Evolutionary conservation across 352 stramenopile genomes (phyloP).

Genomic region (Achlya hypogyna): DNA sequence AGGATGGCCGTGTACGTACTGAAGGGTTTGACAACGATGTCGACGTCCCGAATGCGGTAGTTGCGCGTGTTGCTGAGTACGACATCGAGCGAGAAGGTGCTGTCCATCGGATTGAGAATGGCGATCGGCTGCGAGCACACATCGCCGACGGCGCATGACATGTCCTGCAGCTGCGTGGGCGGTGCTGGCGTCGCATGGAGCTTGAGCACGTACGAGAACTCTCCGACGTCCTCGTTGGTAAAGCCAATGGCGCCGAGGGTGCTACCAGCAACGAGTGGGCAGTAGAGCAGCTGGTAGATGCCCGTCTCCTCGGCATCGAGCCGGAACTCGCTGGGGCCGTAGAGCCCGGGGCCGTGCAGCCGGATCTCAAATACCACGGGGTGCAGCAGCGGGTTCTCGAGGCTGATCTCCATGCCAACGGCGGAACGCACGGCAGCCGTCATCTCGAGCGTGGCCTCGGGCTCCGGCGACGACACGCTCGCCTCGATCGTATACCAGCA

Average conservation of each 20-base stretch:
- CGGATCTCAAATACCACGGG: conserved; percentile 80
- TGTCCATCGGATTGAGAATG: conserved; percentile 86
- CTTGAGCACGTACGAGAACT: conserved; percentile 91
- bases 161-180: conserved; percentile 48
- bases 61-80: conserved; percentile 75
- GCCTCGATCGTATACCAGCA: conserved; percentile 93
- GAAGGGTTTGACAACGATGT: conserved; percentile 20
- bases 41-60: conserved; percentile 68
- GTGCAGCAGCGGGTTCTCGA: conserved; percentile 83
- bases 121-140: conserved; percentile 59
- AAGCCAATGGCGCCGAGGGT: conserved; percentile 83
- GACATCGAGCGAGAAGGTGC: conserved; percentile 64
- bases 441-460: conserved; percentile 81
- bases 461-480: conserved; percentile 54
- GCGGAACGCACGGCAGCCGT: conserved; percentile 64
- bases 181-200: conserved; percentile 52
- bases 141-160: conserved; percentile 79
- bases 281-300: conserved; percentile 90
- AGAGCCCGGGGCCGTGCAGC: conserved; percentile 74
- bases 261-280: conserved; percentile 58
- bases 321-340: conserved; percentile 65
- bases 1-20: conserved; percentile 42
- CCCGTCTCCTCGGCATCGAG: conserved; percentile 56
- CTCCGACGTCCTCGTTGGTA: conserved; percentile 79
- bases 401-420: conserved; percentile 82